Base-by-base conservation (phyloP, 2,329 filamentous ascomycete genomes). In the Annulohypoxylon truncatum region DNA sequence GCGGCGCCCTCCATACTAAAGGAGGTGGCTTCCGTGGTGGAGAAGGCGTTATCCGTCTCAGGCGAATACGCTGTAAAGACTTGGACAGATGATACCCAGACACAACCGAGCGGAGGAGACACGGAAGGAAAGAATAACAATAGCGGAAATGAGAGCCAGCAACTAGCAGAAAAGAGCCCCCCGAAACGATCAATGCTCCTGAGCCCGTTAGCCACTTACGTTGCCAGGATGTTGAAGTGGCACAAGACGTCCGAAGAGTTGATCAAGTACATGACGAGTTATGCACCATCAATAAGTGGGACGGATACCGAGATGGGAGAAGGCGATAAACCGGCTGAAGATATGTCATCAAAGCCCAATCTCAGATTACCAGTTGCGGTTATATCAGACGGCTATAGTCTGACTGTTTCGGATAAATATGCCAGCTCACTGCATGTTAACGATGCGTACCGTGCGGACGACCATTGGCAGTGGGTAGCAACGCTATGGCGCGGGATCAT, bases 391-490 rank as follows among this genome's bases (percentile, higher is more conserved):
- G 88, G 92, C 20, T 97, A 93, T 79, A 93, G 93, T 66, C 87
- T 97, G 40, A 91, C 90, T 10, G 86, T 91, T 0, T 90, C 92
- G 0, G 92, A 97, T 76, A 82, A 84, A 50, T 95, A 91, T 76
- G 92, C 94, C 1, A 88, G 87, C 58, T 83, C 85, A 12, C 89
- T 94, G 44, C 90, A 92, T 1, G 93, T 96, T 70, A 82, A 85
- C 15, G 94, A 97, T 75, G 84, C 85, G 5, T 97, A 96, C 77
- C 87, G 89, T 13, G 89, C 92, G 0, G 85, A 92, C n/a, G 94
- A 97, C 73, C 95, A 98, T 80, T 98, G 95, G 94, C 92, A 96
- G 78, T 98, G 95, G 95, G 93, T 96, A 83, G 95, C 95, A 33
- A 95, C 92, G 44, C 86, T 97, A 20, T 98, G 95, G 95, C 89